phyloP scores from a whole-genome alignment of 768 basidiomycete genomes.

The Rhodotorula kratochvilovae region DNA sequence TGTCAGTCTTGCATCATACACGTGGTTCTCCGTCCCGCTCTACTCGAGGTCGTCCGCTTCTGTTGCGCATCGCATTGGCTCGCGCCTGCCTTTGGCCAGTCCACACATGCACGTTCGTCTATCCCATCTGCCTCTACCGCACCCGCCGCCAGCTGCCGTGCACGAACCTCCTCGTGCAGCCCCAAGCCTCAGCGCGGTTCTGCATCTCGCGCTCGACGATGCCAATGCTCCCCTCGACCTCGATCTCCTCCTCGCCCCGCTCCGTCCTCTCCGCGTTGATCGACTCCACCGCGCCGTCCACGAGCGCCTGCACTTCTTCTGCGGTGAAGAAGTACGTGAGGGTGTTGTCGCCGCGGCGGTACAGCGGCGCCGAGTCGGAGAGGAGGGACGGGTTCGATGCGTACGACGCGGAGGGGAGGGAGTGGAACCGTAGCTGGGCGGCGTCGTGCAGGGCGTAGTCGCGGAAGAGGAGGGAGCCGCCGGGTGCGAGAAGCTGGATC shows the following conservation, averaged over 20 bases:
- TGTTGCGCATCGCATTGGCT: too few species aligned
- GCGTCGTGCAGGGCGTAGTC: constrained; percentile 38
- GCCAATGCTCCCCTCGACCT: constrained; percentile 18
- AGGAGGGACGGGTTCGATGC: constrained; percentile 30
- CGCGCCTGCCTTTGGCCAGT: too few species aligned
- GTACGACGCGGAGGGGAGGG: constrained; percentile 29
- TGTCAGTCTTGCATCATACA: too few species aligned
- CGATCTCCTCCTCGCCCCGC: neutral
- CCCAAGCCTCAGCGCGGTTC: constrained; percentile 26
- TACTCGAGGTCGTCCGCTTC: too few species aligned
- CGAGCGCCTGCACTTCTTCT: constrained; percentile 10
- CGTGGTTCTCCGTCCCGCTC: too few species aligned
- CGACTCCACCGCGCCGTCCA: neutral
- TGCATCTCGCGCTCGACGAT: constrained; percentile 27
- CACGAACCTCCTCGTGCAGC: constrained; percentile 30
- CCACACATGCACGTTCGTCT: neutral
- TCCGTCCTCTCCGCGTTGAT: neutral
- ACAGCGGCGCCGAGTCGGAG: constrained; percentile 15
- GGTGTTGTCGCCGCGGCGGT: constrained; percentile 36
- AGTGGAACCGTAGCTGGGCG: constrained; percentile 36
- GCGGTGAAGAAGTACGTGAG: constrained; percentile 33
- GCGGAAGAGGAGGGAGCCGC: constrained; percentile 32
- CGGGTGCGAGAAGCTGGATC: constrained; percentile 27
- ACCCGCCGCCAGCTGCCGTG: constrained; percentile 32
- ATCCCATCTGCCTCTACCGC: neutral